phyloP scores from a whole-genome alignment of 2,329 filamentous ascomycete species.

The Incumbomyces lentus region DNA sequence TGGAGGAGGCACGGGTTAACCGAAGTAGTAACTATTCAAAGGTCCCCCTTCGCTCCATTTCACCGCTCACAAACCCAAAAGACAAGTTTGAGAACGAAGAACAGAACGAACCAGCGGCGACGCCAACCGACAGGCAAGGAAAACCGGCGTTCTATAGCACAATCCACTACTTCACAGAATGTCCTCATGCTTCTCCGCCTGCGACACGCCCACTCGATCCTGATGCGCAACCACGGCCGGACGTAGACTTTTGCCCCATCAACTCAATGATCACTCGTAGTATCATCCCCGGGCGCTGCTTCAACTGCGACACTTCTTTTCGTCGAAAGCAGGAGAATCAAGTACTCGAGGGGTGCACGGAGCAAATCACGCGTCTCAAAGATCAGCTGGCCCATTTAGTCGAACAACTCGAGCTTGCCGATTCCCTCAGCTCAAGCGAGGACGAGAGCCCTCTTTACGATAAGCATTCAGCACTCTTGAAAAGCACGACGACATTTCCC shows the following conservation, averaged over 20 bases:
- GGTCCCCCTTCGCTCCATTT: background rate
- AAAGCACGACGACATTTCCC: background rate
- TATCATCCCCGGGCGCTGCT: slow-evolving; percentile 14
- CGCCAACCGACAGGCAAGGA: background rate
- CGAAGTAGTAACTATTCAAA: background rate
- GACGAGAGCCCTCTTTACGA: background rate
- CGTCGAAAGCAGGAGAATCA: slow-evolving; percentile 12
- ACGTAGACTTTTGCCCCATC: slow-evolving; percentile 8
- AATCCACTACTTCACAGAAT: slow-evolving; percentile 15
- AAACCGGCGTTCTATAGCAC: slow-evolving; percentile 2
- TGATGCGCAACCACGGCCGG: slow-evolving; percentile 1
- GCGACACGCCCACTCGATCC: slow-evolving; percentile 16
- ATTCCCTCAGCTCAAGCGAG: background rate
- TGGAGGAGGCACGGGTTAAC: background rate
- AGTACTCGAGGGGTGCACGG: slow-evolving; percentile 10
- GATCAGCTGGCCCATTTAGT: background rate
- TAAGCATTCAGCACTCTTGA: background rate
- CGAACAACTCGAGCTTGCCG: slow-evolving; percentile 2
- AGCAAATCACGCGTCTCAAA: slow-evolving; percentile 8
- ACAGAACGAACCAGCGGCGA: background rate
- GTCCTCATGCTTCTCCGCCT: slow-evolving; percentile 16
- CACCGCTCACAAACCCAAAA: background rate
- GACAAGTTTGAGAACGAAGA: background rate
- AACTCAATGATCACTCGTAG: slow-evolving; percentile 6
- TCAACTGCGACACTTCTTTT: slow-evolving; percentile 12